Evolutionary conservation across 257 asterid genomes (phyloP).

Genomic region (Anisodus tanguticus): DNA sequence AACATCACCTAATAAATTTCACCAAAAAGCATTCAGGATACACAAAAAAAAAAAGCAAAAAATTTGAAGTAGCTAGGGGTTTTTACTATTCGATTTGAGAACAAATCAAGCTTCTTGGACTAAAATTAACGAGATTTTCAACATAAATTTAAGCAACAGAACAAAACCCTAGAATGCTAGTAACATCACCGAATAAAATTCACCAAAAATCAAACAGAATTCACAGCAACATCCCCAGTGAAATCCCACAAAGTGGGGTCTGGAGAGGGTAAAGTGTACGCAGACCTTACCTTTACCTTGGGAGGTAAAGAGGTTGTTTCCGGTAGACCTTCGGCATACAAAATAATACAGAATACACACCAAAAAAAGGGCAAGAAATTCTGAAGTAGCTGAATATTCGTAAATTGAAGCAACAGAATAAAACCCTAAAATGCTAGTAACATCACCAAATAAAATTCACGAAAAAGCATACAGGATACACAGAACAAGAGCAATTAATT

Average conservation of each 20-base stretch:
- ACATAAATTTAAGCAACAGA: neutral
- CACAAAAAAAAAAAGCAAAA: neutral
- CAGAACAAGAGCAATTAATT: neutral
- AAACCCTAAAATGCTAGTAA: constrained; percentile 19
- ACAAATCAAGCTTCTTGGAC: neutral
- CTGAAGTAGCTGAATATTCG: no score
- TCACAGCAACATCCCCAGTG: no score
- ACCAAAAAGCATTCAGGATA: neutral
- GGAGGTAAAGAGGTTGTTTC: no score
- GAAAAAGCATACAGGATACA: neutral
- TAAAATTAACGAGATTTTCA: neutral
- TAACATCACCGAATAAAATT: neutral
- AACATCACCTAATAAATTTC: neutral
- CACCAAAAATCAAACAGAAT: neutral
- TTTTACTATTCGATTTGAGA: neutral
- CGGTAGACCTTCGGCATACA: no score
- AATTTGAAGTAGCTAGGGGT: neutral
- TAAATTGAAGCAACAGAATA: neutral
- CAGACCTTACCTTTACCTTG: no score
- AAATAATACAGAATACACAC: no score
- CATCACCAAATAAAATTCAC: neutral
- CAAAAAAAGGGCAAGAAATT: neutral
- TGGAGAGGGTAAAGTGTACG: no score
- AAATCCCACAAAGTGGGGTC: no score
- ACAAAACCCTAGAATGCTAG: constrained; percentile 8